These are phyloP conservation scores for Pseudogymnoascus sp. DNA, from an alignment of 2,329 filamentous ascomycete genomes.

Conservation along the genomic window DNA sequence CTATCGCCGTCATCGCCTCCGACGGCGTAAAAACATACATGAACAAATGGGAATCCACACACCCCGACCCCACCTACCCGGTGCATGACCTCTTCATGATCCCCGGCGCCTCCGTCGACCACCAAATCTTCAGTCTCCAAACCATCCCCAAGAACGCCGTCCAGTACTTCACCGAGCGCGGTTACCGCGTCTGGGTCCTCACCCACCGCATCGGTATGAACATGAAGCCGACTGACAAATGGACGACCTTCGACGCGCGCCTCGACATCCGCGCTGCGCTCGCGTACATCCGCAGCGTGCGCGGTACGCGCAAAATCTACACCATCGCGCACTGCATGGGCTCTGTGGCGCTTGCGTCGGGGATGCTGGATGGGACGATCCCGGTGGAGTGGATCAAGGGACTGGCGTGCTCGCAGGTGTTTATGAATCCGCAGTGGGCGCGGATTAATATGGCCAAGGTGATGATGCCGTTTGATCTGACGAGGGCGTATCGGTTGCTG, in stretches of 20 bases:
- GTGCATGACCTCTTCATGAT: constrained; percentile 51
- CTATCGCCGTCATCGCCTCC: constrained; percentile 39
- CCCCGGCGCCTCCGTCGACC: constrained; percentile 55
- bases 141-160: constrained; percentile 57
- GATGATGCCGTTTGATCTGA: constrained; percentile 33
- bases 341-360: constrained; percentile 49
- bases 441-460: constrained; percentile 50
- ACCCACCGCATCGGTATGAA: constrained; percentile 52
- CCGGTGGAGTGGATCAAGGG: constrained; percentile 50
- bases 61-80: constrained; percentile 27
- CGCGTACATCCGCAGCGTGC: constrained; percentile 40
- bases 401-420: constrained; percentile 53
- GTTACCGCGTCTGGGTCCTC: constrained; percentile 52
- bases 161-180: constrained; percentile 53
- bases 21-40: constrained; percentile 48
- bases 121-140: constrained; percentile 55
- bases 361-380: constrained; percentile 56
- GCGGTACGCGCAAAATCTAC: constrained; percentile 41
- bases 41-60: constrained; percentile 49
- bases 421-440: constrained; percentile 55
- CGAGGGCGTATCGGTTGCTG: constrained; percentile 40
- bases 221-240: constrained; percentile 42
- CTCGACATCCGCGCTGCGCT: constrained; percentile 52
- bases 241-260: constrained; percentile 53
- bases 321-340: constrained; percentile 58